phyloP scores from a whole-genome alignment of 177 flowering plant species.

The Vitis hybrid region DNA sequence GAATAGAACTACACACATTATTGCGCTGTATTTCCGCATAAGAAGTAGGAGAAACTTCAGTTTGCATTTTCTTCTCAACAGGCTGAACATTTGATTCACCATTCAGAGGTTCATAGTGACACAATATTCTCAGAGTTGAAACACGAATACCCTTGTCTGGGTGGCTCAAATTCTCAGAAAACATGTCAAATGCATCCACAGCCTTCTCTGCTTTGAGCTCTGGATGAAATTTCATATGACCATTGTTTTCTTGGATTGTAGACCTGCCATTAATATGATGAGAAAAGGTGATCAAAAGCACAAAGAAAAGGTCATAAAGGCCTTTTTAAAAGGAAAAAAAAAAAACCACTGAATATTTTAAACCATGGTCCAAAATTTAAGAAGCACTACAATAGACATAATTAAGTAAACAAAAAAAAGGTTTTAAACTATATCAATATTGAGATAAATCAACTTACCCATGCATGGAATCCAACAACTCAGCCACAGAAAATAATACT shows the following conservation, averaged over 20 bases:
- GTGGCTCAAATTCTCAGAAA: slow-evolving; percentile 65
- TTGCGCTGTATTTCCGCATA: slow-evolving; percentile 16
- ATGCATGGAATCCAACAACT: slow-evolving; percentile 55
- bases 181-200: slow-evolving; percentile 39
- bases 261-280: slow-evolving; percentile 33
- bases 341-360: neutral
- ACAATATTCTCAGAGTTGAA: slow-evolving; percentile 72
- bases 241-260: slow-evolving; percentile 21
- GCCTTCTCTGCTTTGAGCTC: slow-evolving; percentile 45
- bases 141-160: slow-evolving; percentile 61
- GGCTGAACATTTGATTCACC: slow-evolving; percentile 27
- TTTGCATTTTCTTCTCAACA: slow-evolving; percentile 32
- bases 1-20: slow-evolving; percentile 37
- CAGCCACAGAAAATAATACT: slow-evolving; percentile 73
- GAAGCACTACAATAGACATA: neutral
- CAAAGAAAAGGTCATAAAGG: neutral
- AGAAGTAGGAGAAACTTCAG: slow-evolving; percentile 34
- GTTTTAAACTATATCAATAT: neutral
- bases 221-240: slow-evolving; percentile 26
- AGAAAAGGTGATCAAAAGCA: neutral
- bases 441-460: slow-evolving; percentile 40
- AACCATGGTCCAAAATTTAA: neutral
- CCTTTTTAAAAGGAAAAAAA: neutral
- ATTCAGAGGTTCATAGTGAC: slow-evolving; percentile 52
- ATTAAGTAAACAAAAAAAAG: neutral